phyloP scores from a whole-genome alignment of 2,329 filamentous ascomycete species.

The Penicillium sp. region DNA sequence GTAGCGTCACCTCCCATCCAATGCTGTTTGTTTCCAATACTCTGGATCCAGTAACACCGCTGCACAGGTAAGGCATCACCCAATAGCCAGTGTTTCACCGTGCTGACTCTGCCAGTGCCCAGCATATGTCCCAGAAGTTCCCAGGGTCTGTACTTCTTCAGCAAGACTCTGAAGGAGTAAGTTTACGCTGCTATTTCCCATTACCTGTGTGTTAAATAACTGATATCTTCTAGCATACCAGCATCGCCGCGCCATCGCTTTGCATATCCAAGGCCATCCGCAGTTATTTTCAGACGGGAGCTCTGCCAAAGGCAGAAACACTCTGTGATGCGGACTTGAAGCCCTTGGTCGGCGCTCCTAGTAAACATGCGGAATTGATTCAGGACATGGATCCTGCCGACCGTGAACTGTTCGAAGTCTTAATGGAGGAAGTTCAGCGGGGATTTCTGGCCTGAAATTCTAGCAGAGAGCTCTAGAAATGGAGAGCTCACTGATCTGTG shows the following conservation, averaged over 20 bases:
- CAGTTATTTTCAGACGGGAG: constrained; percentile 44
- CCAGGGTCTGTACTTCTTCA: constrained; percentile 46
- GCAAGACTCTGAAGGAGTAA: constrained; percentile 45
- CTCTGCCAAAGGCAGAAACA: constrained; percentile 34
- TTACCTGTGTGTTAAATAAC: not conserved
- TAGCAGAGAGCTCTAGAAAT: not conserved
- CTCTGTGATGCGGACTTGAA: constrained; percentile 40
- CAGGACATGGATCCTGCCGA: constrained; percentile 12
- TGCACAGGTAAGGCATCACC: constrained; percentile 34
- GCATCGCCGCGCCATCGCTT: constrained; percentile 34
- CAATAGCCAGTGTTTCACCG: not conserved
- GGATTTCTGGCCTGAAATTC: not conserved
- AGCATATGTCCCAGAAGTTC: constrained; percentile 42
- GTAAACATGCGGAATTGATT: constrained; percentile 1
- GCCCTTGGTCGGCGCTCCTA: constrained; percentile 27
- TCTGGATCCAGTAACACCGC: constrained; percentile 59
- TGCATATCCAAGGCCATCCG: constrained; percentile 40
- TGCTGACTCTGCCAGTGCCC: constrained; percentile 22
- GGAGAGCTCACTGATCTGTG: too few species aligned
- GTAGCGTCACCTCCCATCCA: constrained; percentile 46
- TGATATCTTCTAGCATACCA: constrained; percentile 29
- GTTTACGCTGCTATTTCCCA: too few species aligned
- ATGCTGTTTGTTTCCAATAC: constrained; percentile 58
- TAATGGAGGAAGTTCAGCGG: constrained; percentile 16
- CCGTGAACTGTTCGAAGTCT: constrained; percentile 14